Percentiles rank a stretch among this genome's conserved stretches.
Conservation (phyloP, 495 filamentous ascomycete species). For the Jackrogersella minutella region DNA sequence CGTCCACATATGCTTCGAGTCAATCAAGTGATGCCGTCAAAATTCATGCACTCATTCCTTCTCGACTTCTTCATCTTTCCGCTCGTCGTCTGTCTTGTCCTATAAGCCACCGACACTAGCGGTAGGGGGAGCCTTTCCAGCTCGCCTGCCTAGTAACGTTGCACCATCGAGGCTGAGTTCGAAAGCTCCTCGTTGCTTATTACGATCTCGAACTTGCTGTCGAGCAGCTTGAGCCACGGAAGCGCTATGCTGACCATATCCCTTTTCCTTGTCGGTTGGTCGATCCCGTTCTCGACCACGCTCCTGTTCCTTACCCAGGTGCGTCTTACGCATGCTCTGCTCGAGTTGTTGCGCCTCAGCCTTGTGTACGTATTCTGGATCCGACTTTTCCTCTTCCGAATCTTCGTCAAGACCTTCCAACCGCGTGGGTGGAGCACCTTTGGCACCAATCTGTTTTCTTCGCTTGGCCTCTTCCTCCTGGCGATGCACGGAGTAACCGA, state of each 20-base stretch:
- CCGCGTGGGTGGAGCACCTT: conserved; percentile 54
- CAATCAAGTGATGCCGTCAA: conserved; percentile 24
- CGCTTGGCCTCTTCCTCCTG: conserved; percentile 97
- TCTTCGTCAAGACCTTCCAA: conserved; percentile 73
- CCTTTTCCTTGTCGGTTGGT: conserved; percentile 59
- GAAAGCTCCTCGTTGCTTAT: conserved; percentile 74
- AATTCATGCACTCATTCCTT: conserved; percentile 5
- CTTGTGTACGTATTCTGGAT: conserved; percentile 74
- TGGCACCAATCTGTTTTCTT: conserved; percentile 76
- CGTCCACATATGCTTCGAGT: conserved; percentile 10
- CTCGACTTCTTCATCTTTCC: conserved; percentile 25
- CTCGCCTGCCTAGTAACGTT: conserved; percentile 82
- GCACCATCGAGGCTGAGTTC: conserved; percentile 91
- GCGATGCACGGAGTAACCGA: conserved; percentile 93
- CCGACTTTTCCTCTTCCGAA: conserved; percentile 66
- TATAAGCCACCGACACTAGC: conserved; percentile 50
- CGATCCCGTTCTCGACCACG: conserved; percentile 56
- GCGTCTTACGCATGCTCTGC: conserved; percentile 82
- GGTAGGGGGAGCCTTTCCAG: conserved; percentile 55
- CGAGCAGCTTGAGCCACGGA: conserved; percentile 80
- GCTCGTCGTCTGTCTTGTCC: conserved; percentile 43
- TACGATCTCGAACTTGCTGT: conserved; percentile 68
- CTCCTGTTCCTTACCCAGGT: conserved; percentile 67
- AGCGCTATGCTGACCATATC: conserved; percentile 84
- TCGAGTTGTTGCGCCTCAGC: conserved; percentile 73